Evolutionary conservation across 176 grass and related monocot genomes (phyloP), one percentile per base, ranked within the genome.

Genomic region (Zizania latifolia): DNA sequence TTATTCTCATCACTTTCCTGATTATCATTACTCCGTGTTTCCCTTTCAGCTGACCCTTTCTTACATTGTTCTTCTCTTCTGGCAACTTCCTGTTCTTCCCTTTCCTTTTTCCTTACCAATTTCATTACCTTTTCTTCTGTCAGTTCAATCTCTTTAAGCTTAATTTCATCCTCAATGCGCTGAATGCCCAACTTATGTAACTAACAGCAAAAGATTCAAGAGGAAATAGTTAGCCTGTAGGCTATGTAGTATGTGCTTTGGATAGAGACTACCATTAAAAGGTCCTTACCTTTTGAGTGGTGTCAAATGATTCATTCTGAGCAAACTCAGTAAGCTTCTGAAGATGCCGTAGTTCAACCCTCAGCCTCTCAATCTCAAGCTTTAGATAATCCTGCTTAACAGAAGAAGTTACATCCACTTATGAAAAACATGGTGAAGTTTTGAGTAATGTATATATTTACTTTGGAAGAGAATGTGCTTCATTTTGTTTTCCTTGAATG

Each of bases 311-410:
- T 74, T 87, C 81, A 11, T 64, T 65, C 15, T 71, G 56, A 78
- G 55, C 37, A 87, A 45, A 10, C n/a, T 93, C 78, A 29, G 31
- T 70, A 39, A 85, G 74, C 46, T 77, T 75, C 43, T 76, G 69
- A 80, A 89, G 72, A 55, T 85, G 84, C n/a, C 30, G 71, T 28
- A 93, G 19, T 82, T 88, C 86, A 50, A 75, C 68, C 58, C 72
- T 79, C 31, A 90, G 23, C 37, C 56, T 88, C 37, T 90, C 80
- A 50, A 88, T 88, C 56, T 90, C 82, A 82, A 87, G 55, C 67
- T 79, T 86, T 37, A 87, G 59, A 73, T 94, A 75, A 66, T 61
- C 73, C 92, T 96, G 54, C 4, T 74, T 54, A 60, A 55, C 28
- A 70, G 16, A 73, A 19, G 44, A 70, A 69, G 48, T 24, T 70